A percentile compares a stretch with the other conserved stretches of the same genome.
Conservation (phyloP, 345 rosid species). For the Laguncularia racemosa region DNA sequence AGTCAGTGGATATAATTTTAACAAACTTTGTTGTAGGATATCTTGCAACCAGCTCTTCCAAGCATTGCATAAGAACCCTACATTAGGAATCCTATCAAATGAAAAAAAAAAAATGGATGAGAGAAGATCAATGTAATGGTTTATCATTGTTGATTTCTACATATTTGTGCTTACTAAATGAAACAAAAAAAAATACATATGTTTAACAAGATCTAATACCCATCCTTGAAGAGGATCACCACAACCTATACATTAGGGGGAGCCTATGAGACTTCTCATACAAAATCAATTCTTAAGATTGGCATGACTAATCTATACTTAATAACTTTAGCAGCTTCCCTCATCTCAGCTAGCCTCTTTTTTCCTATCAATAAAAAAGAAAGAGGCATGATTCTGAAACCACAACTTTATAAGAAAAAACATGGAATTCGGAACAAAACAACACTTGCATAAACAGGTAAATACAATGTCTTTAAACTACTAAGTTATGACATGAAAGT, state of each 20-base stretch:
- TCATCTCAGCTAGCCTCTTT: conserved; percentile 85
- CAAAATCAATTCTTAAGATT: conserved; percentile 84
- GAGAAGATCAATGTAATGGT: no score
- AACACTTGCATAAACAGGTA: no score
- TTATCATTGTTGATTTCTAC: no score
- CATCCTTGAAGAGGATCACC: conserved; percentile 85
- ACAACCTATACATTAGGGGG: conserved; percentile 93
- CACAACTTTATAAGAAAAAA: neutral
- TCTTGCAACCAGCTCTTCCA: conserved; percentile 75
- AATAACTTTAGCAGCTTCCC: conserved; percentile 49
- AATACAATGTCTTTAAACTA: no score
- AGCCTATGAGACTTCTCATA: conserved; percentile 88
- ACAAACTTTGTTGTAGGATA: conserved; percentile 94
- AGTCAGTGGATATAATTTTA: conserved; percentile 90
- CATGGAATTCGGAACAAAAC: conserved; percentile 1
- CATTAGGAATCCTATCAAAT: conserved; percentile 54
- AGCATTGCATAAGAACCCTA: conserved; percentile 62
- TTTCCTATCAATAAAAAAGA: conserved; percentile 48
- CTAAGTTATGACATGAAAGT: no score
- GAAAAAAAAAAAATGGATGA: neutral
- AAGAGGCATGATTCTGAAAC: neutral
- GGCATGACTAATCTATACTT: conserved; percentile 78
- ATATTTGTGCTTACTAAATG: conserved; percentile 1
- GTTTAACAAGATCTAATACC: conserved; percentile 31
- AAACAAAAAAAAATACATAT: neutral